Conservation (phyloP, 495 filamentous ascomycete genomes). For the Viridothelium virens region DNA sequence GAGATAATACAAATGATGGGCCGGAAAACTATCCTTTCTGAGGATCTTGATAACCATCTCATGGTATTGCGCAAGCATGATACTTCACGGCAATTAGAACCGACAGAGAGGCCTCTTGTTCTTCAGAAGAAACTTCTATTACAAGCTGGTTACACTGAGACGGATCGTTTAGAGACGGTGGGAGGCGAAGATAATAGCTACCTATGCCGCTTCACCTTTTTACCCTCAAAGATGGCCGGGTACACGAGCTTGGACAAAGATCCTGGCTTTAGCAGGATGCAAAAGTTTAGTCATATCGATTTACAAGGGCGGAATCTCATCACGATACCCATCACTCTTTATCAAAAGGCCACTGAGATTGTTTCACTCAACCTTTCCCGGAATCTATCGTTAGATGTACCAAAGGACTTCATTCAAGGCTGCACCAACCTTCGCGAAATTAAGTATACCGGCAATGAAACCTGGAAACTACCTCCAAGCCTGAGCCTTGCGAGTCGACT, state of each 20-base stretch:
- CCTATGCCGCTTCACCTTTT: slow-evolving; percentile 87
- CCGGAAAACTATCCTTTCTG: slow-evolving; percentile 83
- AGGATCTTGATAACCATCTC: slow-evolving; percentile 85
- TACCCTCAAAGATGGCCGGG: slow-evolving; percentile 79
- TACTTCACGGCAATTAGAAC: slow-evolving; percentile 69
- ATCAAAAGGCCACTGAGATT: slow-evolving; percentile 85
- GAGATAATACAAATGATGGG: slow-evolving; percentile 79
- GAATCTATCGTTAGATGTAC: slow-evolving; percentile 86
- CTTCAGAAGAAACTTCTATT: slow-evolving; percentile 91
- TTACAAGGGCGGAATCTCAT: slow-evolving; percentile 83
- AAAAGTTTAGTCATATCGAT: slow-evolving; percentile 90
- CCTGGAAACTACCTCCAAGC: slow-evolving; percentile 75
- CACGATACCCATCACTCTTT: slow-evolving; percentile 89
- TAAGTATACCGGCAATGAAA: slow-evolving; percentile 88
- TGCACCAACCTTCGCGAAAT: slow-evolving; percentile 90
- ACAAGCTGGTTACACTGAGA: slow-evolving; percentile 83
- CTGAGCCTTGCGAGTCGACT: slow-evolving; percentile 72
- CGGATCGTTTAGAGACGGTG: slow-evolving; percentile 84
- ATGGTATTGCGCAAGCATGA: slow-evolving; percentile 92
- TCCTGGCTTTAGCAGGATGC: slow-evolving; percentile 66
- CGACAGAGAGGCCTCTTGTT: slow-evolving; percentile 72
- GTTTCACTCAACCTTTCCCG: slow-evolving; percentile 87
- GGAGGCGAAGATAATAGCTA: slow-evolving; percentile 98
- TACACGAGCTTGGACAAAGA: slow-evolving; percentile 68
- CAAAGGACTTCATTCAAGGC: slow-evolving; percentile 91